Evolutionary conservation across 768 basidiomycete species (phyloP).

Genomic region (Termitomyces eurrhizus): DNA sequence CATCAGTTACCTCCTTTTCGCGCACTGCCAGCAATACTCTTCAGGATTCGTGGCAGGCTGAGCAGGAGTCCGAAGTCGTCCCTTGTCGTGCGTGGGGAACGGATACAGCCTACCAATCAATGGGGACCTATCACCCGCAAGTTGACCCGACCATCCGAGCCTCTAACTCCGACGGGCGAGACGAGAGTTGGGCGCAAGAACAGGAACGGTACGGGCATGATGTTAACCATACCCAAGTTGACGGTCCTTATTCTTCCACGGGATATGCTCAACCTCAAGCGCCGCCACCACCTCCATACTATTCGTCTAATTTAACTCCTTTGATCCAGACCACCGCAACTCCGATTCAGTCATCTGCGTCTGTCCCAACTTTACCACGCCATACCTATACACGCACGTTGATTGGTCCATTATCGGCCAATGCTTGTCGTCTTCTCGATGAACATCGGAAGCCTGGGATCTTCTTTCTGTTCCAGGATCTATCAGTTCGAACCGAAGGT

Average conservation of each 20-base stretch:
- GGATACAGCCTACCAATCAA: constrained; percentile 33
- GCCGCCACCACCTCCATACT: constrained; percentile 24
- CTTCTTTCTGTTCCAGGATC: constrained; percentile 93
- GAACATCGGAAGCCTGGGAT: constrained; percentile 84
- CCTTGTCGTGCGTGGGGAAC: constrained; percentile 51
- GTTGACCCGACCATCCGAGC: constrained; percentile 40
- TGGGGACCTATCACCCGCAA: constrained; percentile 25
- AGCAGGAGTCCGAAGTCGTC: constrained; percentile 28
- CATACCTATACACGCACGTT: constrained; percentile 83
- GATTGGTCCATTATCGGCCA: constrained; percentile 84
- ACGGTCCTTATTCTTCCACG: constrained; percentile 25
- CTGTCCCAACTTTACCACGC: constrained; percentile 43
- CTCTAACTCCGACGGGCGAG: constrained; percentile 34
- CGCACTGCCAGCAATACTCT: constrained; percentile 28
- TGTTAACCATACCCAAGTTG: constrained; percentile 26
- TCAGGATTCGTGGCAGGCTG: constrained; percentile 25
- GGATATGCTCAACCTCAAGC: constrained; percentile 22
- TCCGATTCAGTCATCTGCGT: constrained; percentile 13
- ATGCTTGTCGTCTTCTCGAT: constrained; percentile 80
- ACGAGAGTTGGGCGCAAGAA: constrained; percentile 27
- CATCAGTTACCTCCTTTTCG: constrained; percentile 49
- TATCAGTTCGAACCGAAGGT: constrained; percentile 94
- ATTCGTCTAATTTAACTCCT: constrained; percentile 18
- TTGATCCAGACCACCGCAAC: constrained; percentile 9
- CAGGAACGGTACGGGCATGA: constrained; percentile 23